Evolutionary conservation across 495 filamentous ascomycete genomes (phyloP).

Genomic region (Aspergillus homomorphus): DNA sequence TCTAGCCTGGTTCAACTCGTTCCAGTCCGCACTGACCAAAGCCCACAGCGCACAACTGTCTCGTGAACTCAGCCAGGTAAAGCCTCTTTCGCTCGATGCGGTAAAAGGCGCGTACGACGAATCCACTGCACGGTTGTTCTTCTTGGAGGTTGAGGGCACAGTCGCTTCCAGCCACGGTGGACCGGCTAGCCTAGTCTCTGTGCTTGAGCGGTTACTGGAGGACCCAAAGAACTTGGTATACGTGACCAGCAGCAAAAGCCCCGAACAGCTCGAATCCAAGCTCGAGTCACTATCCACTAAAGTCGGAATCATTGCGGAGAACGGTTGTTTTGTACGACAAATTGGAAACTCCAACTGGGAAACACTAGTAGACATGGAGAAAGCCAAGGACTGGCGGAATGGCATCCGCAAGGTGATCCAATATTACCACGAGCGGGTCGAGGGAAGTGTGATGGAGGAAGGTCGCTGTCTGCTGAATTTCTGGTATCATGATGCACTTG

Average conservation of each 20-base stretch:
- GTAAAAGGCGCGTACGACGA: constrained; percentile 62
- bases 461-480: constrained; percentile 83
- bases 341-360: constrained; percentile 64
- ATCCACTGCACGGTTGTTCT: constrained; percentile 70
- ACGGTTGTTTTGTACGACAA: constrained; percentile 81
- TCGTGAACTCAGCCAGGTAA: constrained; percentile 78
- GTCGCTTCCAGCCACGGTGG: constrained; percentile 80
- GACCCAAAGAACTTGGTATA: constrained; percentile 81
- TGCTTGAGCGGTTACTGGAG: constrained; percentile 70
- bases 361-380: constrained; percentile 63
- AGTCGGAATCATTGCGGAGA: constrained; percentile 89
- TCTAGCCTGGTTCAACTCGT: constrained; percentile 65
- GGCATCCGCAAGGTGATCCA: constrained; percentile 70
- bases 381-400: constrained; percentile 71
- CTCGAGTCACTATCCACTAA: constrained; percentile 71
- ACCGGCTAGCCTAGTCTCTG: constrained; percentile 60
- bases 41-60: constrained; percentile 78
- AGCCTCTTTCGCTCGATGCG: constrained; percentile 67
- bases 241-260: constrained; percentile 81
- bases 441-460: constrained; percentile 81
- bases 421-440: constrained; percentile 85
- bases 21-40: constrained; percentile 59
- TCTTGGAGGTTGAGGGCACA: constrained; percentile 90
- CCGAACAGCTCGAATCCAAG: constrained; percentile 80
- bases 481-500: constrained; percentile 79